Percentiles rank a stretch among this genome's conserved stretches.
These are phyloP conservation scores for Globisporangium splendens DNA, from an alignment of 352 stramenopile species.

Conservation along the genomic window DNA sequence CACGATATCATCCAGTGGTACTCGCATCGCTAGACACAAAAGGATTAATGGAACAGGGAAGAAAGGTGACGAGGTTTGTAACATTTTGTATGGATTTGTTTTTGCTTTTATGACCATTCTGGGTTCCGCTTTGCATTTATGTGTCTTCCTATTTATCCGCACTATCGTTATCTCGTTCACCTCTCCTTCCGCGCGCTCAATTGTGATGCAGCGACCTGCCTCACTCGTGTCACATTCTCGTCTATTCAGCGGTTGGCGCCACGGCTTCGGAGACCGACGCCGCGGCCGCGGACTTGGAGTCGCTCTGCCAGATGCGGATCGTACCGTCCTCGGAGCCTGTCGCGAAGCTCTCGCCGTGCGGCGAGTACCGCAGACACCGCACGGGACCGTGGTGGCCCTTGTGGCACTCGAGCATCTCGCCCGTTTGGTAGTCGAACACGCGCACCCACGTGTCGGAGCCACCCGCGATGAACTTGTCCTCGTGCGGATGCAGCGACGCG, in stretches of 20 bases:
- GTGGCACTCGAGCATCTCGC: constrained; percentile 93
- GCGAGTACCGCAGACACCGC: constrained; percentile 94
- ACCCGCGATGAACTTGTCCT: constrained; percentile 88
- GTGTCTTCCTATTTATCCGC: not conserved
- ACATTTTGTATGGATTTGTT: constrained; percentile 16
- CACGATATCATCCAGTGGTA: constrained; percentile 84
- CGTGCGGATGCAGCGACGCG: constrained; percentile 82
- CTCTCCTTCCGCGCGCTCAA: constrained; percentile 7
- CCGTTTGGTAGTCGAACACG: constrained; percentile 92
- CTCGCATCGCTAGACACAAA: constrained; percentile 38
- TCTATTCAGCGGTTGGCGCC: constrained; percentile 16
- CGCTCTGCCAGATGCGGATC: constrained; percentile 95
- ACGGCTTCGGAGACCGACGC: constrained; percentile 53
- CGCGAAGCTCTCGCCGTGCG: constrained; percentile 91
- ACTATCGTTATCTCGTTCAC: not conserved
- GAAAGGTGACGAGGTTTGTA: not conserved
- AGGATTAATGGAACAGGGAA: not conserved
- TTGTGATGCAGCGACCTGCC: not conserved
- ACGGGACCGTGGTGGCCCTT: constrained; percentile 98
- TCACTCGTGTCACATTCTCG: not conserved
- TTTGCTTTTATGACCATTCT: constrained; percentile 5
- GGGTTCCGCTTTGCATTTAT: not conserved
- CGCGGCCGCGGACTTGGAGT: constrained; percentile 58
- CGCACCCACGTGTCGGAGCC: constrained; percentile 96
- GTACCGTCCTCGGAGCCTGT: constrained; percentile 97